Evolutionary conservation across 2,329 filamentous ascomycete genomes (phyloP).

Genomic region (Xylaria digitata): DNA sequence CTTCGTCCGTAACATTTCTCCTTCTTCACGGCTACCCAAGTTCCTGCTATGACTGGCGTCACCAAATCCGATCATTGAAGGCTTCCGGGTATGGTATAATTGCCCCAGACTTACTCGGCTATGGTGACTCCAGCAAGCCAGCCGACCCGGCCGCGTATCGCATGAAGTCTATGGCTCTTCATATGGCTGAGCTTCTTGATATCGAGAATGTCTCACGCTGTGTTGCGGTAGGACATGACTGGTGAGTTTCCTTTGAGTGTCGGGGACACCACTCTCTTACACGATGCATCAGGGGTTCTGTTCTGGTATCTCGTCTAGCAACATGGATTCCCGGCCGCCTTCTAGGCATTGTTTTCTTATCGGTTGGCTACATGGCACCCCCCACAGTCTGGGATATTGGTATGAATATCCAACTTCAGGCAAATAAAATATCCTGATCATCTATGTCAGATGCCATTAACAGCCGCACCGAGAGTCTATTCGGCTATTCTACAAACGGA

Average conservation of each 20-base stretch:
- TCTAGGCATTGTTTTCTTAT: conserved; percentile 24
- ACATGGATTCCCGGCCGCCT: conserved; percentile 28
- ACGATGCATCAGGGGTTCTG: conserved; percentile 20
- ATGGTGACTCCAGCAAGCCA: neutral
- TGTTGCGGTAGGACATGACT: neutral
- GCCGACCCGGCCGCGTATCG: neutral
- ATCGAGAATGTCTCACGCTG: neutral
- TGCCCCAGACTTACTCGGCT: neutral
- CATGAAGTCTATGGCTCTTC: neutral
- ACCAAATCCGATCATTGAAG: neutral
- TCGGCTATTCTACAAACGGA: conserved; percentile 30
- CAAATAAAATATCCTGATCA: conserved; percentile 6
- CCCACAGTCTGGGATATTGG: conserved; percentile 30
- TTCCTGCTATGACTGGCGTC: neutral
- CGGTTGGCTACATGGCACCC: conserved; percentile 29
- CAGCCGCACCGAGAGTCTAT: conserved; percentile 7
- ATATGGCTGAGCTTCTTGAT: conserved; percentile 1
- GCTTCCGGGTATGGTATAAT: neutral
- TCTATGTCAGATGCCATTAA: conserved; percentile 11
- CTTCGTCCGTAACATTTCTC: neutral
- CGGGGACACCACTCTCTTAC: neutral
- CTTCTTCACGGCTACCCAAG: neutral
- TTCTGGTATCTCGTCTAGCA: conserved; percentile 27
- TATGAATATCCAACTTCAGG: neutral
- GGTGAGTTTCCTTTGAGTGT: neutral